These are phyloP conservation scores for Russula sp. DNA, from an alignment of 768 basidiomycete genomes.

Conservation along the genomic window DNA sequence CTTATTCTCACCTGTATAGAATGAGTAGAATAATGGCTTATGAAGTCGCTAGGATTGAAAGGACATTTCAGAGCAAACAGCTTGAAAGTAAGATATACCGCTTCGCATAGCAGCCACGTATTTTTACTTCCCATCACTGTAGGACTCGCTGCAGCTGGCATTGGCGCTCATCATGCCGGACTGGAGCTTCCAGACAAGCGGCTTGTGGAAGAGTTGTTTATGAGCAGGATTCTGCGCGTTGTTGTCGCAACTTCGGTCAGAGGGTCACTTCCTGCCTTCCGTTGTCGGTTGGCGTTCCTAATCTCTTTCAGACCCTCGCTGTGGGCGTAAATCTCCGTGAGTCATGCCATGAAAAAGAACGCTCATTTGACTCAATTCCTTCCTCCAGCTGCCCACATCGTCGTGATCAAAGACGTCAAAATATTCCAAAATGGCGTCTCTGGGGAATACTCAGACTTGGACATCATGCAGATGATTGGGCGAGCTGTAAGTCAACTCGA, in stretches of 20 bases:
- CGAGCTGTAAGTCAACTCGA: conserved; percentile 56
- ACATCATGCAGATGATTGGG: conserved; percentile 95
- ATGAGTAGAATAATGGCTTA: neutral
- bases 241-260: conserved; percentile 81
- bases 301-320: conserved; percentile 66
- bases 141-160: conserved; percentile 66
- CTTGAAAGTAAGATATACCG: conserved; percentile 45
- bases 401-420: conserved; percentile 88
- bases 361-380: neutral
- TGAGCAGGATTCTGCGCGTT: conserved; percentile 55
- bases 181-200: conserved; percentile 67
- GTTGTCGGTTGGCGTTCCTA: conserved; percentile 6
- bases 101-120: too few relatives aligned
- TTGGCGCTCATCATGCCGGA: conserved; percentile 93
- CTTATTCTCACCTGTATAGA: neutral
- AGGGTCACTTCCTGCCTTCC: conserved; percentile 5
- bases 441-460: conserved; percentile 85
- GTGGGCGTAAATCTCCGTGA: conserved; percentile 93
- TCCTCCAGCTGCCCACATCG: conserved; percentile 76
- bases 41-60: conserved; percentile 42
- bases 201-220: conserved; percentile 66
- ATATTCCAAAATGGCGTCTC: conserved; percentile 63
- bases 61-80: conserved; percentile 59
- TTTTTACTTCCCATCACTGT: neutral
- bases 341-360: conserved; percentile 26